These are phyloP conservation scores for Phytophthora pluvialis DNA, from an alignment of 352 stramenopile species.

Conservation along the genomic window DNA sequence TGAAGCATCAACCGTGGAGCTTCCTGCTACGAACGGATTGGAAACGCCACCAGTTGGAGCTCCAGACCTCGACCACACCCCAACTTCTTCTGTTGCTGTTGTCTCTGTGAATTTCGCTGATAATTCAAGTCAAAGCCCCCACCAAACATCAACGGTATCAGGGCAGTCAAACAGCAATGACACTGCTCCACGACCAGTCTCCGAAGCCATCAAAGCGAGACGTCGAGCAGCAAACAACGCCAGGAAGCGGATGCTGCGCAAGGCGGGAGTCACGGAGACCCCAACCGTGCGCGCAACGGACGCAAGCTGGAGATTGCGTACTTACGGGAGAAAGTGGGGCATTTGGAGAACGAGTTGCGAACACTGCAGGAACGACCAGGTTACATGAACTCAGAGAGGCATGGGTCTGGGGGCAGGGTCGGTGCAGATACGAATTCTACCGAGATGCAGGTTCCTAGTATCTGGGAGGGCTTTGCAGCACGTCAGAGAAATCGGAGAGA, in stretches of 20 bases:
- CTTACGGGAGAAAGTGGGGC: conserved; percentile 59
- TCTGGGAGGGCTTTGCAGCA: conserved; percentile 30
- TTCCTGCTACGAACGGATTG: conserved; percentile 8
- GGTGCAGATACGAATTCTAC: background rate
- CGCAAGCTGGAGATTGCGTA: conserved; percentile 64
- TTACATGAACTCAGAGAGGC: background rate
- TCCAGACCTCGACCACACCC: background rate
- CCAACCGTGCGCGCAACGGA: conserved; percentile 28
- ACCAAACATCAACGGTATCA: background rate
- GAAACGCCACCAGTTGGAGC: conserved; percentile 12
- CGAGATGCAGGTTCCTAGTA: conserved; percentile 13
- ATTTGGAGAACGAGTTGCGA: conserved; percentile 16
- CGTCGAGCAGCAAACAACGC: conserved; percentile 25
- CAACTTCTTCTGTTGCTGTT: background rate
- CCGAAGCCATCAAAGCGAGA: conserved; percentile 18
- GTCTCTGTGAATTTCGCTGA: background rate
- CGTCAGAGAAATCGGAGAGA: conserved; percentile 16
- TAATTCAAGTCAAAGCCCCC: background rate
- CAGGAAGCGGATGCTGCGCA: conserved; percentile 38
- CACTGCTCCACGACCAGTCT: background rate
- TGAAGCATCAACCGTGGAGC: background rate
- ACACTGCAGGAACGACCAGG: conserved; percentile 13
- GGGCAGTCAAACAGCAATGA: background rate
- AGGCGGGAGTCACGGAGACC: conserved; percentile 26
- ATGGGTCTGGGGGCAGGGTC: background rate